phyloP scores from a whole-genome alignment of 192 early-diverging fungal genomes.

The Obelidium mucronatum region DNA sequence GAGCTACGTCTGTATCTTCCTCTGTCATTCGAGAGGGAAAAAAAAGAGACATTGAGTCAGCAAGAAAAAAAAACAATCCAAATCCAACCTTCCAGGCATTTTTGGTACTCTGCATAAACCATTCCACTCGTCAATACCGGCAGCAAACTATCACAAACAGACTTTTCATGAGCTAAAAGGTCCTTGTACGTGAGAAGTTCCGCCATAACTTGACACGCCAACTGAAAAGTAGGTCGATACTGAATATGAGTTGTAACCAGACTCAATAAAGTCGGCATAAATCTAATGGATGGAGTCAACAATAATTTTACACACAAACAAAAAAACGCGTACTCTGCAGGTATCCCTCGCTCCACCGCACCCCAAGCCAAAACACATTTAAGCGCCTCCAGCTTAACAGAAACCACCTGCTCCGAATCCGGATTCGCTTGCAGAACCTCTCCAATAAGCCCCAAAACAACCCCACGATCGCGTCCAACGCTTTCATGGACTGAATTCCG shows the following conservation, averaged over 20 bases:
- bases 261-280: slow-evolving; percentile 28
- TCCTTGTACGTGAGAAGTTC: slow-evolving; percentile 44
- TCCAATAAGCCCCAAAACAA: background rate
- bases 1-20: slow-evolving; percentile 37
- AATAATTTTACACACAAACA: background rate
- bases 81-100: slow-evolving; percentile 42
- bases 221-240: slow-evolving; percentile 38
- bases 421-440: slow-evolving; percentile 12
- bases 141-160: slow-evolving; percentile 43
- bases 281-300: slow-evolving; percentile 9
- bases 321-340: slow-evolving; percentile 22
- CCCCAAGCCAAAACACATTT: slow-evolving; percentile 37
- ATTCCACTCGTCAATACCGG: slow-evolving; percentile 43
- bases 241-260: slow-evolving; percentile 38
- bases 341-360: slow-evolving; percentile 26
- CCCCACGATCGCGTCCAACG: background rate
- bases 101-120: slow-evolving; percentile 37
- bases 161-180: slow-evolving; percentile 39
- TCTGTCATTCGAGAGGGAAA: slow-evolving; percentile 27
- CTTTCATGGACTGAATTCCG: slow-evolving; percentile 11
- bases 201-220: slow-evolving; percentile 43
- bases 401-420: background rate
- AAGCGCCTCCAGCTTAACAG: slow-evolving; percentile 30
- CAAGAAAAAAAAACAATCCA: background rate
- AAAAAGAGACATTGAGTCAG: background rate